Evolutionary conservation across 768 basidiomycete genomes (phyloP), one percentile per base, ranked within the genome.

Genomic region (Hirschioporus abietinus): DNA sequence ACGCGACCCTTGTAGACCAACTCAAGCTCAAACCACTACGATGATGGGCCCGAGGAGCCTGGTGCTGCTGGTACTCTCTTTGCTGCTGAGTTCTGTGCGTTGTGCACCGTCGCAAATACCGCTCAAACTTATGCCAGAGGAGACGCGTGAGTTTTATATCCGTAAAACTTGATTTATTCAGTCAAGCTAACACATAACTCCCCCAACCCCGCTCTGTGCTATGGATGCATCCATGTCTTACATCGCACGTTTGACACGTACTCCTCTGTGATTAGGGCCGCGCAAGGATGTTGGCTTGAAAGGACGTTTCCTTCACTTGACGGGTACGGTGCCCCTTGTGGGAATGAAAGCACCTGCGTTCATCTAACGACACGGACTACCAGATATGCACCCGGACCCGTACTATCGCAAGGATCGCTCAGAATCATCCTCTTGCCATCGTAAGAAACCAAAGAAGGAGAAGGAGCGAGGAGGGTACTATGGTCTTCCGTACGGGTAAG

Each of bases 361-460:
- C 30, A 30, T 30, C 30, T 30, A 30, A 30, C 8, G 30, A 2
- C 30, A 30, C 8, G 30, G 30, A 52, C 42, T 52, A 15, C 20
- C 12, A 52, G 93, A 95, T 75, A 85, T 93, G 66, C 93, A 95
- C 72, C 92, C 92, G 35, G 92, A 93, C 76, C 85, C 86, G 24
- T 78, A 83, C 75, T 94, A 93, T 74, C 69, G 72, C 8, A 71
- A 73, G 24, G 80, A 81, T 58, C 76, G 85, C n/a, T 82, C 86
- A 8, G 78, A 83, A 68, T 79, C 80, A n/a, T 86, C 81, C 5
- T 82, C 87, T 10, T 95, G 93, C 71, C 93, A 94, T 73, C 81
- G 87, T 70, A 74, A 72, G 63, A 81, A 84, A 70, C 79, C 83
- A 42, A 85, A 84, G 75, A 83, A 84, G 74, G 82, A 84, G 75